Conservation (phyloP, 306 rosid species). For the Quercus gilva region DNA sequence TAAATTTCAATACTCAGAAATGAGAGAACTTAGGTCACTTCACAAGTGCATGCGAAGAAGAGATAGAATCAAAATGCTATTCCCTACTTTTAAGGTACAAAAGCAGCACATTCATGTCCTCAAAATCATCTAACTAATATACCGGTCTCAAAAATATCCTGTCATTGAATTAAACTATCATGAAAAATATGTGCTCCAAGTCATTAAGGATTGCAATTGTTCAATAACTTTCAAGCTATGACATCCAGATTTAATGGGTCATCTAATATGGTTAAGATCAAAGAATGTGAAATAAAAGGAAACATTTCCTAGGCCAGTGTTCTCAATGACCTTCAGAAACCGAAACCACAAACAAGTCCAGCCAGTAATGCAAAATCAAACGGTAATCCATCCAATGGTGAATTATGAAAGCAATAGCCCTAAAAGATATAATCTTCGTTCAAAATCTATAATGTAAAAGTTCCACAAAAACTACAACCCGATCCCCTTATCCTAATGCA, state of each 20-base stretch:
- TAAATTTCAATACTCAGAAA: constrained; percentile 13
- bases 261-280: background rate
- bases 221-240: background rate
- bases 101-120: background rate
- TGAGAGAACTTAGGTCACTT: background rate
- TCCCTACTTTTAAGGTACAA: background rate
- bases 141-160: background rate
- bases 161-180: background rate
- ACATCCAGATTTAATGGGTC: background rate
- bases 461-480: background rate
- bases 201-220: background rate
- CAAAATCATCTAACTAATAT: background rate
- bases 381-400: background rate
- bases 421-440: background rate
- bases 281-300: background rate
- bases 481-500: background rate
- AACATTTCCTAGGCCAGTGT: background rate
- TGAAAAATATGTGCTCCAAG: background rate
- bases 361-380: background rate
- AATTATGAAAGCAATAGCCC: background rate
- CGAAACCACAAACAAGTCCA: background rate
- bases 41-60: background rate
- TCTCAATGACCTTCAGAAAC: background rate
- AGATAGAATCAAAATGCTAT: background rate
- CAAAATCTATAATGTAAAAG: background rate